Base-by-base conservation (phyloP, 257 asterid species). In the Galeopsis tetrahit region DNA sequence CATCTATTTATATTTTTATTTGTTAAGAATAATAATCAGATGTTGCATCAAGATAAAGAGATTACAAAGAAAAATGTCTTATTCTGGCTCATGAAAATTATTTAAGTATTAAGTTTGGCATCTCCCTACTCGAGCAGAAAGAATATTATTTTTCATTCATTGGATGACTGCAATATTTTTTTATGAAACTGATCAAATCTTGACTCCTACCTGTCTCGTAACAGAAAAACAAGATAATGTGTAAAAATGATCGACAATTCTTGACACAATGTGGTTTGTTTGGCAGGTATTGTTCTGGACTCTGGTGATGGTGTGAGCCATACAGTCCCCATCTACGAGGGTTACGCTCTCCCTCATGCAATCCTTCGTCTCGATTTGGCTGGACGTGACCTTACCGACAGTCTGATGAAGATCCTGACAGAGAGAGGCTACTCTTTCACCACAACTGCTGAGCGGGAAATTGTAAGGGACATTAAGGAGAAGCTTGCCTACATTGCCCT, bases 401-500 rank as follows among this genome's bases (percentile, higher is more conserved):
- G 35, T 71, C 87, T 83, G 69, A 83, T 83, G 87, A 83, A 80
- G 82, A 83, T 83, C 51, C 76, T 83, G n/a, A 83, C 87, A 1
- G 87, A 83, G 76, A 58, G 87, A 51, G 87, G 85, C 43, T 83
- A 83, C 83, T 68, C 78, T 34, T 83, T 83, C 82, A 83, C 87
- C 15, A 83, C 87, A 3, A 71, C 81, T 34, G 87, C 87, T 1
- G 87, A 83, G 73, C 83, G 87, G 13, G 87, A 83, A 83, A 83
- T 83, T 40, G 87, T 83, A 73, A 78, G 87, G 49, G 87, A 83
- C 78, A 83, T 83, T 17, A 83, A 83, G 35, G 87, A 83, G 81
- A 83, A 83, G 76, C 80, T 83, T 9, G 85, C 87, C 13, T 83
- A 83, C 74, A 83, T 83, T 42, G 87, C 85, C n/a, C 85, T 80